phyloP scores from a whole-genome alignment of 139 green algal species.

The Closterium sp. region DNA sequence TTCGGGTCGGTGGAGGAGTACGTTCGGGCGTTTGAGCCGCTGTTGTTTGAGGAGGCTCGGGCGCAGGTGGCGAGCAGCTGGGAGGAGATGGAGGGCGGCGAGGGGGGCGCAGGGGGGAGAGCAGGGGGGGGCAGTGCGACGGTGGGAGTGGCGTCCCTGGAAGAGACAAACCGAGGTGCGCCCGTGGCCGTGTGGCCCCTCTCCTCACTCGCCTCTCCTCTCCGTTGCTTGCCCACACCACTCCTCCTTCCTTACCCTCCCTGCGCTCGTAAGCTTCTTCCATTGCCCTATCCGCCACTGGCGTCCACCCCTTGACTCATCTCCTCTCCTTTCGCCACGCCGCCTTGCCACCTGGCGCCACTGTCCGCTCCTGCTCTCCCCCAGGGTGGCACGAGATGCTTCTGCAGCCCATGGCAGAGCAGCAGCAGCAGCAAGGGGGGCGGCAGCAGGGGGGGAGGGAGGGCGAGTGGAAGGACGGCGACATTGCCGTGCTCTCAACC shows the following conservation, averaged over 20 bases:
- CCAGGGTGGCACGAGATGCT: slow-evolving; percentile 35
- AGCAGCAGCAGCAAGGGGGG: too few species aligned
- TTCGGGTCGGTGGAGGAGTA: slow-evolving; percentile 37
- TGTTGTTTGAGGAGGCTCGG: slow-evolving; percentile 41
- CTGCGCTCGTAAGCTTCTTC: too few species aligned
- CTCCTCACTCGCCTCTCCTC: too few species aligned
- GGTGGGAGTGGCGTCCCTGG: too few species aligned
- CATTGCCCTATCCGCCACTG: too few species aligned
- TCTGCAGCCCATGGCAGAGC: not conserved
- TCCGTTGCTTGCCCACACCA: too few species aligned
- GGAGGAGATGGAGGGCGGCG: slow-evolving; percentile 31
- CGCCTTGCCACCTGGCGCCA: too few species aligned
- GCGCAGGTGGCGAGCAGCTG: slow-evolving; percentile 17
- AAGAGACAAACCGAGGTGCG: too few species aligned
- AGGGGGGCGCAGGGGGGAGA: not conserved
- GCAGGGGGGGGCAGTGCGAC: not conserved
- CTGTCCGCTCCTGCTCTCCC: too few species aligned
- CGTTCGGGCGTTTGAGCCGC: slow-evolving; percentile 33
- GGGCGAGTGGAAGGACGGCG: slow-evolving; percentile 7
- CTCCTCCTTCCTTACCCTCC: not conserved
- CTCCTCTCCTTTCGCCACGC: too few species aligned
- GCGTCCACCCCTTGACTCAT: too few species aligned
- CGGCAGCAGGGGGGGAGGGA: not conserved
- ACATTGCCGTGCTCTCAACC: slow-evolving; percentile 32
- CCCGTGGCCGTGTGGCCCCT: too few species aligned